A percentile compares a stretch with the other conserved stretches of the same genome.
These are phyloP conservation scores for Boletus rufocinnamomeus DNA, from an alignment of 768 basidiomycete genomes.

Conservation along the genomic window DNA sequence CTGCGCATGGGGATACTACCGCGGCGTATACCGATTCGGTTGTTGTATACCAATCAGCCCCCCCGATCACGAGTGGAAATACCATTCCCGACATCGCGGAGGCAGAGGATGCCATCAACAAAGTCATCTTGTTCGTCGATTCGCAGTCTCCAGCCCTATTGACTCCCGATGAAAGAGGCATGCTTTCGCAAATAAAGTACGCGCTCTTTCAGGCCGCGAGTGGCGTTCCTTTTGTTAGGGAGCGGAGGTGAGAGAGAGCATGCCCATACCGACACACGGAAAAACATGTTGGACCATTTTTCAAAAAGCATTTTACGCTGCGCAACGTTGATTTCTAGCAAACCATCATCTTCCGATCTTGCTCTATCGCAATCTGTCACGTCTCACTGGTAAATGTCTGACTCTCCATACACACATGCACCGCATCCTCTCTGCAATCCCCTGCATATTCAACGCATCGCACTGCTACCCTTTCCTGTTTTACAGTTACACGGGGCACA, in stretches of 20 bases:
- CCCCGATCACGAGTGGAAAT: constrained; percentile 35
- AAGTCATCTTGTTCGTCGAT: constrained; percentile 55
- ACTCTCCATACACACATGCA: constrained; percentile 25
- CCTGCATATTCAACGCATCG: constrained; percentile 28
- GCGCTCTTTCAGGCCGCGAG: constrained; percentile 53
- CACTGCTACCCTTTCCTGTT: constrained; percentile 20
- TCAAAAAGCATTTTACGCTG: constrained; percentile 23
- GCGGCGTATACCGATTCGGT: constrained; percentile 31
- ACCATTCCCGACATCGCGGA: constrained; percentile 45
- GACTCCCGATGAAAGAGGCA: constrained; percentile 39
- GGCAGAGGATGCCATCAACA: constrained; percentile 56
- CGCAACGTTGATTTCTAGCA: constrained; percentile 17
- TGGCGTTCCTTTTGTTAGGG: constrained; percentile 38
- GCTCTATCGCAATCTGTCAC: constrained; percentile 17
- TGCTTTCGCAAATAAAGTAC: constrained; percentile 50
- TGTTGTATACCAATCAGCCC: constrained; percentile 36
- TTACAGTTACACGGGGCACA: constrained; percentile 19
- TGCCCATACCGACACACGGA: neutral
- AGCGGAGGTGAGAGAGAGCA: constrained; percentile 29
- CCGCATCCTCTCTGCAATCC: constrained; percentile 19
- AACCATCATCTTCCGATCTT: constrained; percentile 12
- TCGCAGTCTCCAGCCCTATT: constrained; percentile 36
- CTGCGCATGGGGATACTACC: constrained; percentile 26
- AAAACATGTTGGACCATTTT: constrained; percentile 8
- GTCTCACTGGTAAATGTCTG: constrained; percentile 26